phyloP scores from a whole-genome alignment of 1,139 yeast genomes.

The Sugiyamaella pinicola region DNA sequence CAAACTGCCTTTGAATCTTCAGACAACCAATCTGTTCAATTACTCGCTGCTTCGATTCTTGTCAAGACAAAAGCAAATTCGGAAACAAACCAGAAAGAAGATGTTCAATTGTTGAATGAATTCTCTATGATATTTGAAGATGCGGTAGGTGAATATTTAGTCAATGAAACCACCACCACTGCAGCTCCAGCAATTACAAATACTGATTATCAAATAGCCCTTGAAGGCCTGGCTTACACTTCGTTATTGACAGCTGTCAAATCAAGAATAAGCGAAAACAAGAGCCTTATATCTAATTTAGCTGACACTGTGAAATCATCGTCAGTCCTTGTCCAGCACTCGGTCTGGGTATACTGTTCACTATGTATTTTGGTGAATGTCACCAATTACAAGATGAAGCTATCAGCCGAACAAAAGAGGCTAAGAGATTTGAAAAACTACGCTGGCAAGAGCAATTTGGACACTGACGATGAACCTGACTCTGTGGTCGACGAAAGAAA shows the following conservation, averaged over 20 bases:
- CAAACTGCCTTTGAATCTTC: constrained; percentile 32
- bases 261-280: constrained; percentile 32
- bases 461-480: constrained; percentile 31
- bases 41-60: constrained; percentile 43
- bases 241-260: constrained; percentile 40
- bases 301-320: constrained; percentile 22
- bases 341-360: constrained; percentile 37
- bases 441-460: constrained; percentile 36
- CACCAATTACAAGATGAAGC: constrained; percentile 40
- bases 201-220: constrained; percentile 34
- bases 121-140: constrained; percentile 40
- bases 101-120: constrained; percentile 31
- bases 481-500: constrained; percentile 34
- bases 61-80: constrained; percentile 40
- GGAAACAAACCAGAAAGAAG: constrained; percentile 30
- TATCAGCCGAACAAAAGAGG: constrained; percentile 40
- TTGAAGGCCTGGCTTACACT: constrained; percentile 46
- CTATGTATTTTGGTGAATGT: constrained; percentile 40
- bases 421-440: constrained; percentile 38
- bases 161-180: constrained; percentile 4
- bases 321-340: neutral
- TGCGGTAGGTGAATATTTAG: constrained; percentile 27
- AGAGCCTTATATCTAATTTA: constrained; percentile 29
- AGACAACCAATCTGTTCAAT: constrained; percentile 32
- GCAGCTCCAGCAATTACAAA: neutral